Evolutionary conservation across 2,329 filamentous ascomycete genomes (phyloP).

Genomic region (Paecilomyces dactylethromorphus): DNA sequence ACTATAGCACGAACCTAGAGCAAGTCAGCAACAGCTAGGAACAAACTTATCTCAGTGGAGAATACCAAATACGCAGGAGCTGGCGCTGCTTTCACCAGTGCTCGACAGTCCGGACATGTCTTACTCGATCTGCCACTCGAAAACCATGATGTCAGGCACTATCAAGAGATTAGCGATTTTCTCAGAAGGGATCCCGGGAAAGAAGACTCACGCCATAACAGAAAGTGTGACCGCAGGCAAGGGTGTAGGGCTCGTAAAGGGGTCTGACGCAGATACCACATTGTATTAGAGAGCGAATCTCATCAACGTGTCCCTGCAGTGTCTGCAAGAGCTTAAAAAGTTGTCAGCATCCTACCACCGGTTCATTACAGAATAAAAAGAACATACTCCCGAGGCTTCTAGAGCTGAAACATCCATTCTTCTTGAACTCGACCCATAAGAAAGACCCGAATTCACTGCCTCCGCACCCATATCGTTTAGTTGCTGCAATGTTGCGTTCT

Average conservation of each 20-base stretch:
- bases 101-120: conserved; percentile 63
- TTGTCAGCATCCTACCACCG: background rate
- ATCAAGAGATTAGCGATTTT: conserved; percentile 16
- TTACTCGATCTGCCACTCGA: conserved; percentile 49
- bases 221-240: conserved; percentile 64
- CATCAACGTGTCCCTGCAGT: conserved; percentile 51
- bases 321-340: conserved; percentile 31
- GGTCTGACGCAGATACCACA: conserved; percentile 64
- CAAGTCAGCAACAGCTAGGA: conserved; percentile 1
- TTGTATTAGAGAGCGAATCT: conserved; percentile 54
- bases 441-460: background rate
- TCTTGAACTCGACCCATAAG: conserved; percentile 2
- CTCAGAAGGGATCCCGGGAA: conserved; percentile 1
- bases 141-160: conserved; percentile 55
- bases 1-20: conserved; percentile 57
- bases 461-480: background rate
- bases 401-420: conserved; percentile 1
- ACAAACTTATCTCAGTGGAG: conserved; percentile 3
- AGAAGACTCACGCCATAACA: conserved; percentile 55
- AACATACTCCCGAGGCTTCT: background rate
- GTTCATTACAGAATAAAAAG: background rate
- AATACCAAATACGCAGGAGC: conserved; percentile 59
- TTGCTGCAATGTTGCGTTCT: background rate
- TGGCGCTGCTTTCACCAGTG: conserved; percentile 51
- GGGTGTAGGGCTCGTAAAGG: conserved; percentile 63